Evolutionary conservation across 495 filamentous ascomycete genomes (phyloP).

Genomic region (Neurospora terricola): DNA sequence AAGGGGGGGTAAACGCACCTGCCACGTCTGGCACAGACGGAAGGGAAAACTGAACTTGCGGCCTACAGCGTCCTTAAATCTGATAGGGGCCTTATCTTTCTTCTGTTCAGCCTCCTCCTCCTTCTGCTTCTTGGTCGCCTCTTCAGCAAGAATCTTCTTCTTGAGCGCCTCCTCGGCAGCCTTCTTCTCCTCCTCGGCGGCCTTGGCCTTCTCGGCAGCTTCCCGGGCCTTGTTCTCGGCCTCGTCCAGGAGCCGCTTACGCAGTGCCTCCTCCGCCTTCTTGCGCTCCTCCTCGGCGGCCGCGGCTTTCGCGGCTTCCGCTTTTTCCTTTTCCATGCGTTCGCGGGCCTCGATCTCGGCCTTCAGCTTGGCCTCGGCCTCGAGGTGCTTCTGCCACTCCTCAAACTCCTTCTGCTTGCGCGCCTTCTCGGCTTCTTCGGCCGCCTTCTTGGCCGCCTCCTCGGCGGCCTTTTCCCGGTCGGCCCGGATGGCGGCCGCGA

Average conservation of each 20-base stretch:
- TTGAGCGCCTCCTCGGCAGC: slow-evolving; percentile 37
- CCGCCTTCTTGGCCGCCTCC: slow-evolving; percentile 30
- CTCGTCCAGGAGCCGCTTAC: slow-evolving; percentile 8
- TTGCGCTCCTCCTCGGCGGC: slow-evolving; percentile 24
- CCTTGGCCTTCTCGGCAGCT: slow-evolving; percentile 10
- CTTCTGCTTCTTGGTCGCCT: slow-evolving; percentile 30
- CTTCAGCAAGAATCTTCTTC: slow-evolving; percentile 30
- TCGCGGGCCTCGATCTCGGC: slow-evolving; percentile 33
- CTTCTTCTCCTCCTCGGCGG: slow-evolving; percentile 25
- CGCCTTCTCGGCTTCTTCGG: slow-evolving; percentile 29
- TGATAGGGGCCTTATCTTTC: slow-evolving; percentile 48
- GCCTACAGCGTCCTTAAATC: slow-evolving; percentile 80
- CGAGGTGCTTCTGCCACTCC: slow-evolving; percentile 34
- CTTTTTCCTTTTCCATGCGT: slow-evolving; percentile 28
- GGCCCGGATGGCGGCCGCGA: slow-evolving; percentile 15
- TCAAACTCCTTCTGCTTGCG: slow-evolving; percentile 35
- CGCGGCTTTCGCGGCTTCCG: slow-evolving; percentile 22
- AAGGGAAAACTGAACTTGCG: slow-evolving; percentile 82
- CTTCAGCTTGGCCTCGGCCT: slow-evolving; percentile 34
- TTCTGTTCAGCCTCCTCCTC: slow-evolving; percentile 44
- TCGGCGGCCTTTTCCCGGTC: slow-evolving; percentile 28
- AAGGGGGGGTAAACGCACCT: slow-evolving; percentile 41
- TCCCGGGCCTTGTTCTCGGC: slow-evolving; percentile 7
- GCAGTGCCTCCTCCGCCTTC: slow-evolving; percentile 11
- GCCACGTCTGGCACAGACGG: slow-evolving; percentile 69